Evolutionary conservation across 495 filamentous ascomycete species (phyloP).

Genomic region (Hypoxylon trugodes): DNA sequence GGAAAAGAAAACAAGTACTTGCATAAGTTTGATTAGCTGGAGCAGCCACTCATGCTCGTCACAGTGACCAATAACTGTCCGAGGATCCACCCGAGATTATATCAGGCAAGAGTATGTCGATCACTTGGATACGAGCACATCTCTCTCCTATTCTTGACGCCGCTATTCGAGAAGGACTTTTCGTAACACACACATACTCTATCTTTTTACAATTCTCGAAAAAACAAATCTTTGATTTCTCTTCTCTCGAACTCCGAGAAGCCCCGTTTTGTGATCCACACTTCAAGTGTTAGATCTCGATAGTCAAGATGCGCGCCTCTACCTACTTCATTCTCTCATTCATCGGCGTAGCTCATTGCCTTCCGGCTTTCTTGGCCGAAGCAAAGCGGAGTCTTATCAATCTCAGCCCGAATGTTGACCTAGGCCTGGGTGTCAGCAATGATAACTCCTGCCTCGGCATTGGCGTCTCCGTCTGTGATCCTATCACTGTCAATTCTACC

Average conservation of each 20-base stretch:
- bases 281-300: not conserved
- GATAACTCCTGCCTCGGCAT: slow-evolving; percentile 39
- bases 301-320: slow-evolving; percentile 28
- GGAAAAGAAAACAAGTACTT: slow-evolving; percentile 17
- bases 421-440: slow-evolving; percentile 10
- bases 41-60: slow-evolving; percentile 19
- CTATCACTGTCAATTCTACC: slow-evolving; percentile 38
- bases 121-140: slow-evolving; percentile 10
- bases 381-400: slow-evolving; percentile 25
- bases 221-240: too few relatives aligned
- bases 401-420: slow-evolving; percentile 25
- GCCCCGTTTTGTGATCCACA: not conserved
- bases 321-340: slow-evolving; percentile 32
- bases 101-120: slow-evolving; percentile 32
- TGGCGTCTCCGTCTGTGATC: slow-evolving; percentile 45
- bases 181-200: too few relatives aligned
- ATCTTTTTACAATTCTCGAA: too few relatives aligned
- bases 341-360: slow-evolving; percentile 14
- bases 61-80: slow-evolving; percentile 2
- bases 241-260: slow-evolving; percentile 1
- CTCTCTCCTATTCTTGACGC: too few relatives aligned
- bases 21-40: slow-evolving; percentile 36
- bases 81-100: slow-evolving; percentile 25
- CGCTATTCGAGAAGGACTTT: too few relatives aligned
- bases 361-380: slow-evolving; percentile 24